phyloP scores from a whole-genome alignment of 192 early-diverging fungal species.

The Jimgerdemannia flammicorona region DNA sequence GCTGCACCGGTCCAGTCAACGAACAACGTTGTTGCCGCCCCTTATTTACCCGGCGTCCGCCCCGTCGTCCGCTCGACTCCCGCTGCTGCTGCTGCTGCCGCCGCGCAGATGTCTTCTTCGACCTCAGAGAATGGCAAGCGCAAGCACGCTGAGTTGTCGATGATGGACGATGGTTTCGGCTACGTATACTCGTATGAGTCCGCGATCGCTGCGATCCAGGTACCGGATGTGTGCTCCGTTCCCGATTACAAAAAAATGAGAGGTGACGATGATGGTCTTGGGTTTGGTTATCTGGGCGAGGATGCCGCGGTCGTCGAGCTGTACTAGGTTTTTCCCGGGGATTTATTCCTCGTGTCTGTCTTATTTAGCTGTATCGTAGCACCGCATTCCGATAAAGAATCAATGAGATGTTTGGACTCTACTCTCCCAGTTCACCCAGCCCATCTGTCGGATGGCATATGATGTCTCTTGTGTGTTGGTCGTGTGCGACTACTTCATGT shows the following conservation, averaged over 20 bases:
- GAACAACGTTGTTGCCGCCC: neutral
- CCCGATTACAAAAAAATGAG: neutral
- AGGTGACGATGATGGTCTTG: neutral
- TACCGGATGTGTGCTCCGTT: neutral
- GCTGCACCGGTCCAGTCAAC: neutral
- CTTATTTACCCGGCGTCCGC: neutral
- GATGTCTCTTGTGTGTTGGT: too few relatives aligned
- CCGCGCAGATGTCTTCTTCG: too few relatives aligned
- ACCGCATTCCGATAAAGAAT: neutral
- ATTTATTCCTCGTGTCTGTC: neutral
- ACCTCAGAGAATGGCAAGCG: neutral
- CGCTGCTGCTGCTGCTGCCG: neutral
- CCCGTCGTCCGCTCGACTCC: neutral
- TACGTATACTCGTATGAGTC: neutral
- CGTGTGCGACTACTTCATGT: neutral
- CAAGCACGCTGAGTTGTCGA: neutral
- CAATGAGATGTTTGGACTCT: neutral
- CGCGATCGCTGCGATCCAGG: neutral
- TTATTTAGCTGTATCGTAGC: neutral
- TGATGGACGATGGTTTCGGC: neutral
- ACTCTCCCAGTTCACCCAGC: neutral
- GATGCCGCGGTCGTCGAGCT: neutral
- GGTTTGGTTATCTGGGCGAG: neutral
- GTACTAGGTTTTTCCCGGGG: neutral
- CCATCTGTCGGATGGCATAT: too few relatives aligned